A percentile compares a stretch with the other conserved stretches of the same genome.
Evolutionary conservation across 306 rosid species (phyloP).

Genomic region (Quercus gilva): DNA sequence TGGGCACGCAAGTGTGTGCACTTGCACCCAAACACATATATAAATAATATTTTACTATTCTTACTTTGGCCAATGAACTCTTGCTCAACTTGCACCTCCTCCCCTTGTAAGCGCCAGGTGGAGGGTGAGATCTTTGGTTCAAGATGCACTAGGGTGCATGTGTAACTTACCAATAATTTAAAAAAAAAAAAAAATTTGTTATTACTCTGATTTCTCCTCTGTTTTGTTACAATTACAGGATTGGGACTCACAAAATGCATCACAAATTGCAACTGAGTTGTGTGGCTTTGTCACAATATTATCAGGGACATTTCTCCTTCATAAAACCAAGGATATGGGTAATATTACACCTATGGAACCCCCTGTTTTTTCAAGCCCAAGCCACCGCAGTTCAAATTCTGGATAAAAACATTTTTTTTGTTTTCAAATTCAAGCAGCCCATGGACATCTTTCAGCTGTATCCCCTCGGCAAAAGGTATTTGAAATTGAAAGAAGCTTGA

Average conservation of each 20-base stretch:
- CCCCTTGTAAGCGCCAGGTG: no score
- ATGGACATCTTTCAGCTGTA: not conserved
- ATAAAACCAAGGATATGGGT: constrained; percentile 88
- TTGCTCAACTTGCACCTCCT: no score
- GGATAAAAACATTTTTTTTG: not conserved
- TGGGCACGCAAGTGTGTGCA: no score
- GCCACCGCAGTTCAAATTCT: not conserved
- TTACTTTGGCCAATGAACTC: no score
- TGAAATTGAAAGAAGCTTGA: constrained; percentile 4
- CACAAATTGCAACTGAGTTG: constrained; percentile 70
- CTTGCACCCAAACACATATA: no score
- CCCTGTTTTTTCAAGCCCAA: constrained; percentile 27
- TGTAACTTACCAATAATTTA: no score
- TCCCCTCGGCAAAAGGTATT: not conserved
- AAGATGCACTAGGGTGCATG: no score
- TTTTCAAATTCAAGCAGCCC: not conserved
- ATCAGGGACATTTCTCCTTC: constrained; percentile 89
- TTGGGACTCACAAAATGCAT: constrained; percentile 62
- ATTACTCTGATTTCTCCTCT: not conserved
- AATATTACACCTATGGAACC: constrained; percentile 24
- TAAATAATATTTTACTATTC: no score
- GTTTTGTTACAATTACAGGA: constrained; percentile 45
- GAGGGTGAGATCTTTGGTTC: no score
- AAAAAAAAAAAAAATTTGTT: not conserved
- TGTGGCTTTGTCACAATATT: constrained; percentile 89